Conservation (phyloP, 2,329 filamentous ascomycete genomes). For the Thielaviopsis ethacetica region DNA sequence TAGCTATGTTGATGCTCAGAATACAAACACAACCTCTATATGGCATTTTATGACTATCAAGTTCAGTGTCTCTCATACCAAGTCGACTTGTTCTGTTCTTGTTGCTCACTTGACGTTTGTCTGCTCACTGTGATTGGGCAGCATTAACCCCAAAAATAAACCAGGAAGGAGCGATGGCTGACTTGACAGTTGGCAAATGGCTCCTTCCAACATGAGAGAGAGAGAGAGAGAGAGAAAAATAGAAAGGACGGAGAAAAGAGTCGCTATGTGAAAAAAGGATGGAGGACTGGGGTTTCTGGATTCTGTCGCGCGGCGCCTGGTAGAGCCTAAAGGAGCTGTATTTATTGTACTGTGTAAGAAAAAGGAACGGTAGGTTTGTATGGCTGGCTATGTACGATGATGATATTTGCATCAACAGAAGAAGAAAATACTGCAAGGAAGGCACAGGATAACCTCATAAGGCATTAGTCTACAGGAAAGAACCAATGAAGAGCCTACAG, state of each 20-base stretch:
- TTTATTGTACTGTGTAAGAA: too few species aligned
- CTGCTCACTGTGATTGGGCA: neutral
- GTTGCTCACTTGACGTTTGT: neutral
- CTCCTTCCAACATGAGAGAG: neutral
- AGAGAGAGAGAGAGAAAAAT: neutral
- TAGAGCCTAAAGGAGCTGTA: too few species aligned
- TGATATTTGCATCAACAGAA: neutral
- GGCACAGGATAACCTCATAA: neutral
- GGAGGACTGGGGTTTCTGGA: neutral
- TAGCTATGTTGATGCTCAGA: too few species aligned
- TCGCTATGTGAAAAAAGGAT: neutral
- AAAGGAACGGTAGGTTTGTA: neutral
- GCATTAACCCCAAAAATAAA: neutral
- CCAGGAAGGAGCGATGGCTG: neutral
- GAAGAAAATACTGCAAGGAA: neutral
- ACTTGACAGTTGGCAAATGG: neutral
- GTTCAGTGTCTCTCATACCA: neutral
- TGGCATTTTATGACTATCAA: too few species aligned
- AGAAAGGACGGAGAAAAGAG: too few species aligned
- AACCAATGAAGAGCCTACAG: too few species aligned
- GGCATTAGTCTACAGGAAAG: neutral
- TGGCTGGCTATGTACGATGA: neutral
- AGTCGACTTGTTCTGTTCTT: too few species aligned
- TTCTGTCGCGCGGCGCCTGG: too few species aligned
- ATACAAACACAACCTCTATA: neutral